A percentile compares a stretch with the other conserved stretches of the same genome.
Evolutionary conservation across 345 rosid genomes (phyloP).

Genomic region (Eucalyptus paniculata): DNA sequence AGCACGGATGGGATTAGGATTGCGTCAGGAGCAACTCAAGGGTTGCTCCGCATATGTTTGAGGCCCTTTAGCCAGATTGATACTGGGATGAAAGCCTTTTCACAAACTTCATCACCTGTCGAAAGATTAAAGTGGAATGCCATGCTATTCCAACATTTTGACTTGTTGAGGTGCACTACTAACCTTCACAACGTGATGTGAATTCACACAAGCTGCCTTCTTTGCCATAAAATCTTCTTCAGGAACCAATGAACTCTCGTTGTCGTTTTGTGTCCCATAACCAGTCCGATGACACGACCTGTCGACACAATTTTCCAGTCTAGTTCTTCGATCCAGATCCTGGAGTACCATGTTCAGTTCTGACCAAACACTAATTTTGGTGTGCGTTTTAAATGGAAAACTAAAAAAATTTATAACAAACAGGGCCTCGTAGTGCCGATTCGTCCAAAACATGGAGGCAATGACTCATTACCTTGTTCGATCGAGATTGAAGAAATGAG

Average conservation of each 20-base stretch:
- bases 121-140: background rate
- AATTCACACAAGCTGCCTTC: fast-evolving
- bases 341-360: background rate
- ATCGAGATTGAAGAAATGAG: background rate
- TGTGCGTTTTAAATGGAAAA: background rate
- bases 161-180: background rate
- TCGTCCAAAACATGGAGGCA: background rate
- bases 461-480: background rate
- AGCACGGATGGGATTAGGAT: background rate
- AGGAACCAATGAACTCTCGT: background rate
- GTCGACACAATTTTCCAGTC: background rate
- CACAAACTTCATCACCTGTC: background rate
- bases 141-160: background rate
- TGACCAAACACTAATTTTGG: background rate
- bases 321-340: background rate
- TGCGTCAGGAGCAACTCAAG: background rate
- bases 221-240: background rate
- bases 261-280: background rate
- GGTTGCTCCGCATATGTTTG: background rate
- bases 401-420: background rate
- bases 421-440: background rate
- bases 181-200: background rate
- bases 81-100: background rate
- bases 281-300: background rate
- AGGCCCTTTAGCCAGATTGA: background rate